Evolutionary conservation across 1,284 basidiomycete genomes (phyloP).

Genomic region (Ustilago cynodontis): DNA sequence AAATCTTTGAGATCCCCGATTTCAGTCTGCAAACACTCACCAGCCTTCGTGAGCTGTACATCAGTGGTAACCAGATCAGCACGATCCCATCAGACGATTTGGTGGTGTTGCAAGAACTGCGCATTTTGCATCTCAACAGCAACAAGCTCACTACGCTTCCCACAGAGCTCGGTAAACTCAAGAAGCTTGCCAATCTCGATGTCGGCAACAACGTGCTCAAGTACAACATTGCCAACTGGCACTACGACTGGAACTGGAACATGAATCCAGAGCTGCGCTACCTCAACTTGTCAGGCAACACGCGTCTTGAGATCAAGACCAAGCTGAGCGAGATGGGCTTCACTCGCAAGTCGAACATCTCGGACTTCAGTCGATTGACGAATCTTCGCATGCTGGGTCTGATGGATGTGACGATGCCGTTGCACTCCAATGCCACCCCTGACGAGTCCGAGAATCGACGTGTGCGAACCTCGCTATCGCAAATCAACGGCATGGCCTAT

Average conservation of each 20-base stretch:
- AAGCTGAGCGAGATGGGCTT: slow-evolving; percentile 68
- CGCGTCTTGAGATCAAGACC: slow-evolving; percentile 86
- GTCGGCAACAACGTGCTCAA: slow-evolving; percentile 94
- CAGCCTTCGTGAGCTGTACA: slow-evolving; percentile 85
- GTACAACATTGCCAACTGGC: slow-evolving; percentile 99
- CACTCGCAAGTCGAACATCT: slow-evolving; percentile 73
- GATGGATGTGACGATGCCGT: slow-evolving; percentile 91
- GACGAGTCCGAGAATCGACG: slow-evolving; percentile 92
- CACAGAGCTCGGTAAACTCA: slow-evolving; percentile 86
- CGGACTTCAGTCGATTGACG: slow-evolving; percentile 86
- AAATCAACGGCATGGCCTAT: slow-evolving; percentile 93
- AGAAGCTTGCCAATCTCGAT: slow-evolving; percentile 84
- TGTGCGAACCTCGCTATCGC: slow-evolving; percentile 89
- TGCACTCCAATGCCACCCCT: slow-evolving; percentile 73
- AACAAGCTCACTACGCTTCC: slow-evolving; percentile 94
- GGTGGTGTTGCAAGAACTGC: slow-evolving; percentile 58
- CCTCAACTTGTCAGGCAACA: slow-evolving; percentile 88
- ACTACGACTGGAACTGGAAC: slow-evolving; percentile 99
- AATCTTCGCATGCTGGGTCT: slow-evolving; percentile 90
- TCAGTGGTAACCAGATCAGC: slow-evolving; percentile 92
- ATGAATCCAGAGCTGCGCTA: slow-evolving; percentile 94
- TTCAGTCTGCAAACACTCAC: slow-evolving; percentile 80
- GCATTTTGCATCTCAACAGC: slow-evolving; percentile 85
- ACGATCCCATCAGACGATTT: slow-evolving; percentile 81
- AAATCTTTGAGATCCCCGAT: slow-evolving; percentile 83